Conservation (phyloP, 495 filamentous ascomycete species). For the Xylaria acuta region DNA sequence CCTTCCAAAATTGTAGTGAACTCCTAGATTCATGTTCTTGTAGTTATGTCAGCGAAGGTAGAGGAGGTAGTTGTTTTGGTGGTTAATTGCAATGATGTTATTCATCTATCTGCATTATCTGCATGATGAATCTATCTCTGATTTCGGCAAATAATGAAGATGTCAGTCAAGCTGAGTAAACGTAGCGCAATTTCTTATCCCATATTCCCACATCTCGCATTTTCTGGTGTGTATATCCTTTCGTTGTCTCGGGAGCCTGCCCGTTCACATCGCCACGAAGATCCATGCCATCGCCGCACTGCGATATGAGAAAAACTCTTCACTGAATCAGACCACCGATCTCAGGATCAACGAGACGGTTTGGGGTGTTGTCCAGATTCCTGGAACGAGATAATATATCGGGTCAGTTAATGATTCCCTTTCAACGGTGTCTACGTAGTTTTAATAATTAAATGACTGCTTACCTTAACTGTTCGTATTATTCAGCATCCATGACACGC, state of each 20-base stretch:
- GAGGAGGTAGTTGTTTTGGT: neutral
- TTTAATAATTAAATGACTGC: neutral
- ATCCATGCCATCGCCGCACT: neutral
- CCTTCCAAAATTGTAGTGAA: neutral
- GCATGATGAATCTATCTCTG: neutral
- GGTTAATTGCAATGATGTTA: neutral
- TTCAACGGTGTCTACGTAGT: neutral
- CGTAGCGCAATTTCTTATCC: neutral
- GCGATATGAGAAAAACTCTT: neutral
- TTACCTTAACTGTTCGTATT: neutral
- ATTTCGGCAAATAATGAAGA: neutral
- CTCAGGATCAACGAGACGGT: neutral
- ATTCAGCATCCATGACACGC: neutral
- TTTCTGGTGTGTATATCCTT: neutral
- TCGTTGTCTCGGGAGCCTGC: neutral
- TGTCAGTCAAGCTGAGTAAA: neutral
- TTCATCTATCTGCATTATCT: neutral
- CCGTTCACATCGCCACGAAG: neutral
- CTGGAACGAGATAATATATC: neutral
- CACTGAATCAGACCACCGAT: neutral
- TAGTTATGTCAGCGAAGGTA: neutral
- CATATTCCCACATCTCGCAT: neutral
- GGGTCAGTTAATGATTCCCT: neutral
- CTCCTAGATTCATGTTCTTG: neutral
- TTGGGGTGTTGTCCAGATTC: neutral